These are phyloP conservation scores for Physcomitrellopsis africana DNA, from an alignment of 225 moss, liverwort and hornwort genomes.

Conservation along the genomic window DNA sequence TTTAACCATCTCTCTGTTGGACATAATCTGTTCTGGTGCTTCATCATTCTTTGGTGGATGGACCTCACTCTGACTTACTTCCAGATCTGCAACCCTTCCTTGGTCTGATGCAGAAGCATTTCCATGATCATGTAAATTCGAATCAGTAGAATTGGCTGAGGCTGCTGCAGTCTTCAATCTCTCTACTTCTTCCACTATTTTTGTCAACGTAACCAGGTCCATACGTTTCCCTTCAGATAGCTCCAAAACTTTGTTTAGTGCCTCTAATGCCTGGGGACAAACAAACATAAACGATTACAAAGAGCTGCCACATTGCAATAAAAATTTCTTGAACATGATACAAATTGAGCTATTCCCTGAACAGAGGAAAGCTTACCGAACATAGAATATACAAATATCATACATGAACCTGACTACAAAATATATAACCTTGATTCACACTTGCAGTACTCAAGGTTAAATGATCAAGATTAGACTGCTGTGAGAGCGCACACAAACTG, in stretches of 20 bases:
- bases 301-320: slow-evolving; percentile 1
- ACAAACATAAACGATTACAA: neutral
- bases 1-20: slow-evolving; percentile 58
- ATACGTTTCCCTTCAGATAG: slow-evolving; percentile 86
- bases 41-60: slow-evolving; percentile 26
- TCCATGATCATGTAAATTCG: slow-evolving; percentile 19
- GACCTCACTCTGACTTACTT: slow-evolving; percentile 20
- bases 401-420: neutral
- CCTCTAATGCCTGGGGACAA: slow-evolving; percentile 72
- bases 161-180: slow-evolving; percentile 29
- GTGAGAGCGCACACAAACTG: neutral
- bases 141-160: slow-evolving; percentile 30
- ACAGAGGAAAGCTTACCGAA: slow-evolving; percentile 1
- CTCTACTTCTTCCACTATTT: slow-evolving; percentile 80
- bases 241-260: slow-evolving; percentile 76
- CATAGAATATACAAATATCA: neutral
- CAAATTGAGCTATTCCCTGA: slow-evolving; percentile 3
- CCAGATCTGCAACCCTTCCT: slow-evolving; percentile 31
- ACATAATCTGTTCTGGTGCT: slow-evolving; percentile 30
- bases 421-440: neutral
- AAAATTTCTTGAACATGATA: neutral
- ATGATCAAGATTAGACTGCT: neutral
- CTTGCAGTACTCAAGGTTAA: neutral
- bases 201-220: slow-evolving; percentile 62
- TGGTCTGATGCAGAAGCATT: slow-evolving; percentile 21